These are phyloP conservation scores for Juglanconis sp. DNA, from an alignment of 2,329 filamentous ascomycete species.

Conservation along the genomic window DNA sequence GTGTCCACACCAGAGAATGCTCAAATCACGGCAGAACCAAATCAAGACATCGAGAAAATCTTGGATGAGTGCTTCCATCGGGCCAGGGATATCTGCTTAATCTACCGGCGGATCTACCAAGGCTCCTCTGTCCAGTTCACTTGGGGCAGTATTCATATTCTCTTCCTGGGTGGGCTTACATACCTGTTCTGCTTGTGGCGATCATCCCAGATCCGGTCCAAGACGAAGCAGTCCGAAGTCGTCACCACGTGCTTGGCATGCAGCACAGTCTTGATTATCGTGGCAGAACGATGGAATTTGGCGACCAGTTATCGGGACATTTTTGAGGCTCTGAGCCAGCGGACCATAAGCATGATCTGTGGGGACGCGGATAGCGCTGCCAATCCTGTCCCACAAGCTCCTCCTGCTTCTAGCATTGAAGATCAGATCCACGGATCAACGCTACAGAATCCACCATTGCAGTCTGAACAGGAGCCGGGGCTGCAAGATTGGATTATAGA, in stretches of 20 bases:
- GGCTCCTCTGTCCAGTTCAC: conserved; percentile 28
- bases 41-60: neutral
- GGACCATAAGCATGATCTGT: conserved; percentile 27
- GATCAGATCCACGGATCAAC: too few species aligned
- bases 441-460: too few species aligned
- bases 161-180: conserved; percentile 33
- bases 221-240: conserved; percentile 19
- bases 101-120: conserved; percentile 33
- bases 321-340: conserved; percentile 28
- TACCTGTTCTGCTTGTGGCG: conserved; percentile 33
- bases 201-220: conserved; percentile 18
- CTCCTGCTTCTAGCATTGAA: neutral
- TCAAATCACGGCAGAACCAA: neutral
- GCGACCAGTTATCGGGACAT: conserved; percentile 32
- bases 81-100: conserved; percentile 30
- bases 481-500: conserved; percentile 22
- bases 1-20: neutral
- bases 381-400: neutral
- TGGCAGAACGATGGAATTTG: conserved; percentile 32
- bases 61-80: conserved; percentile 18
- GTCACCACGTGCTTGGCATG: conserved; percentile 33
- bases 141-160: conserved; percentile 32
- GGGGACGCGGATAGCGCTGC: conserved; percentile 6
- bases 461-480: neutral
- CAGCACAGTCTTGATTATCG: conserved; percentile 32